Percentiles rank a stretch among this genome's conserved stretches.
phyloP scores from a whole-genome alignment of 495 filamentous ascomycete species.

The Astrothelium subdiscretum region DNA sequence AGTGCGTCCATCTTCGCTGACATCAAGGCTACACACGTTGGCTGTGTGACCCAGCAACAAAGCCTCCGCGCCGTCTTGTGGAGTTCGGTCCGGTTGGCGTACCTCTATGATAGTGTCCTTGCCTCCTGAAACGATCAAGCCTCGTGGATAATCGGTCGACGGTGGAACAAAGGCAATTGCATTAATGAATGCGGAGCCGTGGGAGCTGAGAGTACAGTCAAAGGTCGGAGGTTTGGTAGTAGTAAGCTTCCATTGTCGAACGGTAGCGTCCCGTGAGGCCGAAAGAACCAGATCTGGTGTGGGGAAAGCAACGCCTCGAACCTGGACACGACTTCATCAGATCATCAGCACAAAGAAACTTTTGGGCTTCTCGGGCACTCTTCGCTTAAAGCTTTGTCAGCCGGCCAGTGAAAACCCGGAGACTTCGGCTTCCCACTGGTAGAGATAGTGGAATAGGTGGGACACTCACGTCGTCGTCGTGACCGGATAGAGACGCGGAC shows the following conservation, averaged over 20 bases:
- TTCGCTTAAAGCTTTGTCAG: slow-evolving; percentile 1
- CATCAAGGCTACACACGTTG: slow-evolving; percentile 81
- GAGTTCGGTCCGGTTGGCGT: slow-evolving; percentile 50
- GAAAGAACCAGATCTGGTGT: slow-evolving; percentile 61
- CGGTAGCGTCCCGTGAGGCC: slow-evolving; percentile 82
- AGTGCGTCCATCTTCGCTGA: slow-evolving; percentile 52
- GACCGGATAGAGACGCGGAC: slow-evolving; percentile 30
- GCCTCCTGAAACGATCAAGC: slow-evolving; percentile 75
- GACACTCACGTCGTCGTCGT: slow-evolving; percentile 33
- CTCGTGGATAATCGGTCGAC: slow-evolving; percentile 57
- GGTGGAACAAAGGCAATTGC: slow-evolving; percentile 65
- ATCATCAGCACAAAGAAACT: not conserved
- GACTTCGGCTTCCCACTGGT: not conserved
- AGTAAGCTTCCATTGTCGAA: slow-evolving; percentile 70
- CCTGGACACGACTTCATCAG: slow-evolving; percentile 39
- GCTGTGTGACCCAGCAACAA: slow-evolving; percentile 74
- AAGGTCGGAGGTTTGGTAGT: slow-evolving; percentile 55
- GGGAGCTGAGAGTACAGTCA: slow-evolving; percentile 62
- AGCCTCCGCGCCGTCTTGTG: slow-evolving; percentile 67
- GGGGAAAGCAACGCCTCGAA: slow-evolving; percentile 78
- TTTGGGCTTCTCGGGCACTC: not conserved
- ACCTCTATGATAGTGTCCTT: slow-evolving; percentile 90
- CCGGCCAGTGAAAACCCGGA: not conserved
- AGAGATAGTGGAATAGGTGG: not conserved
- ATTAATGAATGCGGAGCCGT: slow-evolving; percentile 76